These are phyloP conservation scores for Quercus parvula DNA, from an alignment of 306 rosid genomes.

Conservation along the genomic window DNA sequence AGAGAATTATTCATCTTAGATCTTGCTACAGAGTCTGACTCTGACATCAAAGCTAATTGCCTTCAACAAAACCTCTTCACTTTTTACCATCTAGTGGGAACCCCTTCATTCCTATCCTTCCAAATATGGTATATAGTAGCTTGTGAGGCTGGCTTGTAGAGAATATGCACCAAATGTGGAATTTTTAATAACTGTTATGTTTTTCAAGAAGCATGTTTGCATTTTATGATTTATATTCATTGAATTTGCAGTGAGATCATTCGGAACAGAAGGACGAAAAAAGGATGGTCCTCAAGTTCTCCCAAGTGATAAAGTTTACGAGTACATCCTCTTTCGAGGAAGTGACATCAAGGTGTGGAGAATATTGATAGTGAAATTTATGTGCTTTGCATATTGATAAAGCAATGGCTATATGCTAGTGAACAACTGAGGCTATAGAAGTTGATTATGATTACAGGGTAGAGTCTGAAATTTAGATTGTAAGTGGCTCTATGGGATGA, in stretches of 20 bases:
- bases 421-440: not conserved
- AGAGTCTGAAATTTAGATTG: not conserved
- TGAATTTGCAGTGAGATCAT: slow-evolving; percentile 6
- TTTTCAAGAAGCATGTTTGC: not conserved
- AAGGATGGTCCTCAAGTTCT: slow-evolving; percentile 5
- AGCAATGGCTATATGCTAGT: not conserved
- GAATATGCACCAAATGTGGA: too few species aligned
- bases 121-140: too few species aligned
- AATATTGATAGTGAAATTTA: not conserved
- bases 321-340: slow-evolving; percentile 9
- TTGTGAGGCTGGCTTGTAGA: too few species aligned
- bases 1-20: too few species aligned
- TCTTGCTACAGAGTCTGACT: too few species aligned
- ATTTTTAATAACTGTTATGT: not conserved
- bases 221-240: not conserved
- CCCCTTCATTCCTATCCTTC: too few species aligned
- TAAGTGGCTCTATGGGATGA: not conserved
- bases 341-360: slow-evolving; percentile 1
- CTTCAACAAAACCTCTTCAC: too few species aligned
- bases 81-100: too few species aligned
- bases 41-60: too few species aligned
- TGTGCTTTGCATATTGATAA: not conserved
- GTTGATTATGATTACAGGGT: not conserved
- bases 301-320: not conserved
- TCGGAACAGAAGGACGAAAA: slow-evolving; percentile 3